These are phyloP conservation scores for Mucor saturninus DNA, from an alignment of 371 early-diverging fungal species.

Conservation along the genomic window DNA sequence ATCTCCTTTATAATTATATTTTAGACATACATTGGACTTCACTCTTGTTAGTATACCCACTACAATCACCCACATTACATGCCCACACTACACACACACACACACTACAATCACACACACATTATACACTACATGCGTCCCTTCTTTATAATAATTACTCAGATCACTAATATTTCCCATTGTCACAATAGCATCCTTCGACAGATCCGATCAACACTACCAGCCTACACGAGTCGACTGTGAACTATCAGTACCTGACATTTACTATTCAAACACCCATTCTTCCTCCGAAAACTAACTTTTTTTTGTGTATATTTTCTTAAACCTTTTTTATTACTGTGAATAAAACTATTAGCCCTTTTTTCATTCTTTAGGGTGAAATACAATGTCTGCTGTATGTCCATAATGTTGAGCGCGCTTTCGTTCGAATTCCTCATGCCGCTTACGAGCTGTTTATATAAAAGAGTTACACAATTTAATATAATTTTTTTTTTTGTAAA, in stretches of 20 bases:
- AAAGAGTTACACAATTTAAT: no score
- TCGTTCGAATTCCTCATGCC: conserved; percentile 68
- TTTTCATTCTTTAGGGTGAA: conserved; percentile 4
- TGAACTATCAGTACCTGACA: no score
- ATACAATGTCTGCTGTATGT: conserved; percentile 49
- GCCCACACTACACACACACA: background rate
- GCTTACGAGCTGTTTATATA: conserved; percentile 30
- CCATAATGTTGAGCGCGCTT: conserved; percentile 82
- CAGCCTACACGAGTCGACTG: no score
- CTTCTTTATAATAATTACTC: no score
- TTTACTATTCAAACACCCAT: no score
- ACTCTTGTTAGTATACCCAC: background rate
- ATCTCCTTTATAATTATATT: no score
- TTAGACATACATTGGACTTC: no score
- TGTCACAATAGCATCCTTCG: background rate
- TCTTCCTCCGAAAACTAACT: no score
- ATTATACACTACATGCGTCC: background rate
- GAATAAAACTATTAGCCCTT: background rate
- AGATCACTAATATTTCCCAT: no score
- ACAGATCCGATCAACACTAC: no score
- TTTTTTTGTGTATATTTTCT: no score
- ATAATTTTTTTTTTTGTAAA: background rate
- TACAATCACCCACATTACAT: background rate
- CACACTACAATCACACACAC: background rate
- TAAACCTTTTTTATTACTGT: background rate